Evolutionary conservation across 441 rosid species (phyloP).

Genomic region (Adansonia gregorii): DNA sequence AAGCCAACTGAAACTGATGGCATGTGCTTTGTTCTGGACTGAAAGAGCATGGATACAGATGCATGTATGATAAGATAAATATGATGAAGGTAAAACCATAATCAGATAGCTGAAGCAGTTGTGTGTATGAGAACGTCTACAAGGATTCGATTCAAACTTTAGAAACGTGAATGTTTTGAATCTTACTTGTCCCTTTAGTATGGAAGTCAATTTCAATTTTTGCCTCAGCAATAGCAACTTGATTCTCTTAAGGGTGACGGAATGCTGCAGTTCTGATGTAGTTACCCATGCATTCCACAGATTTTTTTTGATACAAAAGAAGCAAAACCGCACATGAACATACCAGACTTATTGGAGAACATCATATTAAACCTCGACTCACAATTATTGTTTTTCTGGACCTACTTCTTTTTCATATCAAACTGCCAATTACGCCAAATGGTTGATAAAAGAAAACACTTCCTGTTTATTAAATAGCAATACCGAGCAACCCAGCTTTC

Average conservation of each 20-base stretch:
- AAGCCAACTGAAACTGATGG: neutral
- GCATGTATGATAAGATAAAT: neutral
- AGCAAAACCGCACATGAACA: slow-evolving; percentile 22
- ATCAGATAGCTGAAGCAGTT: slow-evolving; percentile 6
- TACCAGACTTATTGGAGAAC: neutral
- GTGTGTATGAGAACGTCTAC: no score
- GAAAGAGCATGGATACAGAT: neutral
- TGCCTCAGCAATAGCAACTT: slow-evolving; percentile 66
- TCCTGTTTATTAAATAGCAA: neutral
- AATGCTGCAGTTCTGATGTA: slow-evolving; percentile 59
- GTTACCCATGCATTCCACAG: slow-evolving; percentile 75
- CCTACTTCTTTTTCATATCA: neutral
- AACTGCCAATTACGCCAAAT: neutral
- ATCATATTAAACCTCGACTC: neutral
- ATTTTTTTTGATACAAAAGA: slow-evolving; percentile 49
- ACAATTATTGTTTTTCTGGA: neutral
- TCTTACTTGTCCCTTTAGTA: slow-evolving; percentile 68
- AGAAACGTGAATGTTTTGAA: slow-evolving; percentile 23
- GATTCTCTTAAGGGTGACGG: slow-evolving; percentile 62
- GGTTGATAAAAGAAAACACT: neutral
- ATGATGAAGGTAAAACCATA: slow-evolving; percentile 12
- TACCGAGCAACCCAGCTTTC: neutral
- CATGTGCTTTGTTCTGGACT: neutral
- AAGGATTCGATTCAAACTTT: neutral
- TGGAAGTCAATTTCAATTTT: slow-evolving; percentile 63